These are phyloP conservation scores for Sporobolus alterniflorus DNA, from an alignment of 202 grass and related monocot genomes.

Conservation along the genomic window DNA sequence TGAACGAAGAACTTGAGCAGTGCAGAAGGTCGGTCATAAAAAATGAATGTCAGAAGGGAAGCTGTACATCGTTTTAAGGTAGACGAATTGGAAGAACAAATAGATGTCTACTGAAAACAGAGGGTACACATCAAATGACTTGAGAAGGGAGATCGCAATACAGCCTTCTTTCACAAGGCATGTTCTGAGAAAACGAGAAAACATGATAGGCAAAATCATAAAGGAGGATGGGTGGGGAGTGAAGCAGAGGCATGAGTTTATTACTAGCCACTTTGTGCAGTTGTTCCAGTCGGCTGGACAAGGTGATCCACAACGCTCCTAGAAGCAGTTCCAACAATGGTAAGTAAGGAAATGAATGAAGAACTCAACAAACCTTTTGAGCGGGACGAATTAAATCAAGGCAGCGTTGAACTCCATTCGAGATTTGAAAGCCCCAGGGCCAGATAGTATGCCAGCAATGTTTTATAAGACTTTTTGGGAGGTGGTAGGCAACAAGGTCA, in stretches of 20 bases:
- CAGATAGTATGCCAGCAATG: background rate
- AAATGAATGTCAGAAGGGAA: no score
- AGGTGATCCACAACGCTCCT: background rate
- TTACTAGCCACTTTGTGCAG: background rate
- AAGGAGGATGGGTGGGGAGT: background rate
- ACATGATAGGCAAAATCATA: no score
- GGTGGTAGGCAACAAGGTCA: background rate
- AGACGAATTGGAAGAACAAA: background rate
- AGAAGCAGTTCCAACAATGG: background rate
- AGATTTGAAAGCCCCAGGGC: background rate
- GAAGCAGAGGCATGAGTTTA: no score
- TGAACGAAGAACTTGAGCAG: background rate
- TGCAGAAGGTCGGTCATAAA: background rate
- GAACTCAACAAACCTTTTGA: background rate
- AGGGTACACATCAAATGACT: background rate
- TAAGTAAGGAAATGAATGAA: background rate
- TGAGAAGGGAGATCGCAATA: background rate
- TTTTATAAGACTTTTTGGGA: background rate
- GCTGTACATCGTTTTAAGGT: background rate
- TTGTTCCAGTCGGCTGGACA: background rate
- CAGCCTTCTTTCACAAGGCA: background rate
- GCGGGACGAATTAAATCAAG: background rate
- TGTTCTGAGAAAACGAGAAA: background rate
- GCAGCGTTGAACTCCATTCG: background rate
- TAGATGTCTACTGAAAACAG: background rate